These are phyloP conservation scores for Ambrosiella cleistominuta DNA, from an alignment of 2,329 filamentous ascomycete genomes.

Conservation along the genomic window DNA sequence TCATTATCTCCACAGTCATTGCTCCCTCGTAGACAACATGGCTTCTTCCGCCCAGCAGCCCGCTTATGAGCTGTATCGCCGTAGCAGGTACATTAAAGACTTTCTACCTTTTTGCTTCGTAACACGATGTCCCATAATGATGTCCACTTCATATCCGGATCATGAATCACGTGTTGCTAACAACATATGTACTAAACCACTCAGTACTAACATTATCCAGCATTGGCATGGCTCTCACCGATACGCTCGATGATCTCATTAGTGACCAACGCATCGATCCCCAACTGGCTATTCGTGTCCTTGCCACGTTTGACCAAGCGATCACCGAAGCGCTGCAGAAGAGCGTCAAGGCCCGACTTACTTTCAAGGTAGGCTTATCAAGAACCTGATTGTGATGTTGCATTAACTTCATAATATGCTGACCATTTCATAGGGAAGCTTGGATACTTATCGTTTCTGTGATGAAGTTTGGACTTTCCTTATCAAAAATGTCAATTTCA, in stretches of 20 bases:
- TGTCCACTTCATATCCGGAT: too few relatives aligned
- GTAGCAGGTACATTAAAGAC: constrained; percentile 61
- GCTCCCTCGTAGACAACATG: constrained; percentile 1
- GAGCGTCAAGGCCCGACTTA: constrained; percentile 76
- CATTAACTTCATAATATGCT: not conserved
- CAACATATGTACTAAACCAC: not conserved
- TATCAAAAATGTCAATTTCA: constrained; percentile 97
- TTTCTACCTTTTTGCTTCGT: too few relatives aligned
- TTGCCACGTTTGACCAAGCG: constrained; percentile 84
- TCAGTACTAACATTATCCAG: constrained; percentile 29
- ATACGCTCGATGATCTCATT: constrained; percentile 94
- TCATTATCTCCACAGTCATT: not conserved
- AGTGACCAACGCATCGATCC: constrained; percentile 89
- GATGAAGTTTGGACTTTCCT: constrained; percentile 99
- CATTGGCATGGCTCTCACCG: constrained; percentile 81
- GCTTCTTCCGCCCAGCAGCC: constrained; percentile 25
- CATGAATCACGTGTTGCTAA: too few relatives aligned
- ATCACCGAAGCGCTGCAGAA: constrained; percentile 84
- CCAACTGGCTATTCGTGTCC: constrained; percentile 95
- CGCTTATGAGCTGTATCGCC: constrained; percentile 90
- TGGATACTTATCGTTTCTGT: constrained; percentile 97
- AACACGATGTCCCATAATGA: not conserved
- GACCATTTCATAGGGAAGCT: constrained; percentile 49
- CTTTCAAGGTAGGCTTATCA: constrained; percentile 59
- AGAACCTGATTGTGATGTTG: not conserved